These are phyloP conservation scores for Galerina marginata DNA, from an alignment of 768 basidiomycete genomes.

Conservation along the genomic window DNA sequence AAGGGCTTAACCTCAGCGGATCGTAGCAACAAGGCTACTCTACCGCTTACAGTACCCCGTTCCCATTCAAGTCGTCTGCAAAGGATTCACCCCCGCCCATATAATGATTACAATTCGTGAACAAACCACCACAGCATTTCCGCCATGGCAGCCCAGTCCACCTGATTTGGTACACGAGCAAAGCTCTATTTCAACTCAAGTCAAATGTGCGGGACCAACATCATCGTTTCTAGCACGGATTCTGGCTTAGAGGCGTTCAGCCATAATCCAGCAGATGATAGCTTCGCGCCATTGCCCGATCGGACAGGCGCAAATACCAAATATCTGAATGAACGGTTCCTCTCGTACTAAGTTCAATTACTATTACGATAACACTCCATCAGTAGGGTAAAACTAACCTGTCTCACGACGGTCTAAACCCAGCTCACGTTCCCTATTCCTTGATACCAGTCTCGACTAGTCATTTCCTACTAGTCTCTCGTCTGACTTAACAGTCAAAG, in stretches of 20 bases:
- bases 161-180: constrained; percentile 73
- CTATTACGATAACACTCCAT: constrained; percentile 76
- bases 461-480: constrained; percentile 13
- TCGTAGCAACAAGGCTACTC: constrained; percentile 82
- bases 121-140: constrained; percentile 60
- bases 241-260: constrained; percentile 86
- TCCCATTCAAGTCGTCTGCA: constrained; percentile 81
- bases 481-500: background rate
- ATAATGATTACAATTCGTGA: constrained; percentile 66
- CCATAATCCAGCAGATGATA: constrained; percentile 86
- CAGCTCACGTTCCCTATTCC: constrained; percentile 76
- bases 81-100: constrained; percentile 77
- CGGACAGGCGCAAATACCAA: constrained; percentile 83
- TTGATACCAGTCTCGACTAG: constrained; percentile 11
- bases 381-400: constrained; percentile 89
- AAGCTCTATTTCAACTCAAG: constrained; percentile 70
- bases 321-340: constrained; percentile 85
- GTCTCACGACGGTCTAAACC: constrained; percentile 86
- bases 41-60: constrained; percentile 79
- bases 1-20: constrained; percentile 78
- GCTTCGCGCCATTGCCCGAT: constrained; percentile 80
- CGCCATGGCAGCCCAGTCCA: constrained; percentile 50
- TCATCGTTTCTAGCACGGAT: constrained; percentile 79
- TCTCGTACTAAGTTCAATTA: constrained; percentile 85
- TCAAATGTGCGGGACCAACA: constrained; percentile 71